These are phyloP conservation scores for Coniochaeta pulveracea DNA, from an alignment of 2,329 filamentous ascomycete species.

Conservation along the genomic window DNA sequence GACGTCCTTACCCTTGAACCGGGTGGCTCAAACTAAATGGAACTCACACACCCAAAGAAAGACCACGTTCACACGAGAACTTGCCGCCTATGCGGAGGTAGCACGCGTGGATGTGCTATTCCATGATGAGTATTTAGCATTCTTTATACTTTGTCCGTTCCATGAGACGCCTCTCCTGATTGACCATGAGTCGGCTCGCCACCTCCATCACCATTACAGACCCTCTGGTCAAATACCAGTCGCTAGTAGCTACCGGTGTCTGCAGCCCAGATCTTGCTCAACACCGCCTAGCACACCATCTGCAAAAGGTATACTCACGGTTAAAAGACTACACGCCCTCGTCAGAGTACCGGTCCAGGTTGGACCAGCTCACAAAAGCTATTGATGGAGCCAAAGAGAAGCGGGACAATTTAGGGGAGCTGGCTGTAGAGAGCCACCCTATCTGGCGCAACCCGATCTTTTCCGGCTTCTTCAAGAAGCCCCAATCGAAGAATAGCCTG, in stretches of 20 bases:
- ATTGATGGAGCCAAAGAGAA: slow-evolving; percentile 23
- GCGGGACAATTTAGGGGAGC: slow-evolving; percentile 15
- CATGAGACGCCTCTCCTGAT: neutral
- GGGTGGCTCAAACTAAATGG: too few species aligned
- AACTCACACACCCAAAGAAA: too few species aligned
- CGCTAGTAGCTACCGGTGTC: slow-evolving; percentile 53
- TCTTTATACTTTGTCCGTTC: too few species aligned
- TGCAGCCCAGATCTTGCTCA: slow-evolving; percentile 62
- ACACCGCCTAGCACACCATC: slow-evolving; percentile 61
- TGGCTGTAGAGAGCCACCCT: slow-evolving; percentile 41
- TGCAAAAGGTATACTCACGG: slow-evolving; percentile 64
- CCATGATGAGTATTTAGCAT: too few species aligned
- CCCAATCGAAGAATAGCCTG: slow-evolving; percentile 44
- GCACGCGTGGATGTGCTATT: too few species aligned
- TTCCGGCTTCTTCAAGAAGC: slow-evolving; percentile 43
- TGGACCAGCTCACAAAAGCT: slow-evolving; percentile 47
- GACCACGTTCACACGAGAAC: too few species aligned
- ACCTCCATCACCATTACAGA: slow-evolving; percentile 51
- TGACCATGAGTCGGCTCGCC: slow-evolving; percentile 1
- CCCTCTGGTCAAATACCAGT: slow-evolving; percentile 65
- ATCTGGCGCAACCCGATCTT: slow-evolving; percentile 18
- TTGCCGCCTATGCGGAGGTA: too few species aligned
- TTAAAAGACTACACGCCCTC: slow-evolving; percentile 71
- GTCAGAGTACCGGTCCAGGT: slow-evolving; percentile 53
- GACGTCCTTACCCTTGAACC: too few species aligned